A percentile compares a stretch with the other conserved stretches of the same genome.
Conservation (phyloP, 1,284 basidiomycete species). For the Athelia psychrophila region DNA sequence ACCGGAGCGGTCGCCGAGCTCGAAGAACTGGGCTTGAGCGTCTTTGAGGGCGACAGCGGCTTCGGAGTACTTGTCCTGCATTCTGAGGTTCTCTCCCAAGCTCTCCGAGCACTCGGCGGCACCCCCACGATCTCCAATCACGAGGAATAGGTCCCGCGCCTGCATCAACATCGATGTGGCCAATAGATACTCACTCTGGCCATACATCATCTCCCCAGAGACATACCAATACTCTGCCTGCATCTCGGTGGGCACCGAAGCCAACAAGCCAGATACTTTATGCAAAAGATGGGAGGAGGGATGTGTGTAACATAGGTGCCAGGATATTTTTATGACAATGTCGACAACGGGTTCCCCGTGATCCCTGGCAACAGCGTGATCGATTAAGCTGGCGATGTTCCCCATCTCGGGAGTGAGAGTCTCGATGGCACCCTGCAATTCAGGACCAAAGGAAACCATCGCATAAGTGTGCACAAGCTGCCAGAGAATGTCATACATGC, state of each 20-base stretch:
- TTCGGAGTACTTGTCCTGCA: neutral
- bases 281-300: neutral
- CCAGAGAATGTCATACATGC: neutral
- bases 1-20: neutral
- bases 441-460: neutral
- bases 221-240: neutral
- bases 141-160: neutral
- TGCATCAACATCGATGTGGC: neutral
- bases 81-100: neutral
- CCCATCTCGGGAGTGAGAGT: neutral
- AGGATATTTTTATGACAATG: neutral
- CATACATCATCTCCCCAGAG: neutral
- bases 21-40: neutral
- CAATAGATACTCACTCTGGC: neutral
- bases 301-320: neutral
- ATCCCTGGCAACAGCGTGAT: neutral
- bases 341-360: neutral
- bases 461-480: neutral
- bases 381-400: neutral
- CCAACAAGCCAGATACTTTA: neutral
- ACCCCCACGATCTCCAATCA: neutral
- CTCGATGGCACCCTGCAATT: neutral
- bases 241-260: neutral
- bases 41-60: neutral
- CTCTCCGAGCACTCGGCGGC: neutral